Conservation (phyloP, 345 rosid species). For the Eucalyptus cloeziana region DNA sequence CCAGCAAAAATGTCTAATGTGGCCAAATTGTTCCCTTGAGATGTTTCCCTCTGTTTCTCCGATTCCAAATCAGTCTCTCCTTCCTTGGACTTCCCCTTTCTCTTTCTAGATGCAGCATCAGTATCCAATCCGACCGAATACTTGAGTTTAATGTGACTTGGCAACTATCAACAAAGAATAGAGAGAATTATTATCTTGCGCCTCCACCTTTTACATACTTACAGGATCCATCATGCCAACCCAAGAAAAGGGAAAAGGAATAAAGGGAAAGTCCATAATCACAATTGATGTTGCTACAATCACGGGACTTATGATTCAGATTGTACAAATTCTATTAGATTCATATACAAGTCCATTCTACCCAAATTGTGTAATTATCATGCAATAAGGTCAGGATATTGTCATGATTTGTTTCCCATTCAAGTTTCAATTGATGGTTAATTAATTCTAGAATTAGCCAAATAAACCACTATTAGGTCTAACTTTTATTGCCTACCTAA, state of each 20-base stretch:
- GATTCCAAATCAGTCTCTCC: conserved; percentile 23
- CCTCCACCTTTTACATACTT: background rate
- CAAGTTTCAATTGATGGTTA: background rate
- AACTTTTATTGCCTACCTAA: background rate
- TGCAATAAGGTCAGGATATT: background rate
- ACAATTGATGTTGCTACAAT: background rate
- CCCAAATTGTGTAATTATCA: background rate
- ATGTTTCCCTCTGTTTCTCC: conserved; percentile 20
- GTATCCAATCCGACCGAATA: conserved; percentile 22
- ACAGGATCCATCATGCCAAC: background rate
- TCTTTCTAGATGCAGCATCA: conserved; percentile 46
- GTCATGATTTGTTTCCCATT: background rate
- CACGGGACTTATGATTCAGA: background rate
- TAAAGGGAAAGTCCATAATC: background rate
- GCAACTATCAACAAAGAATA: conserved; percentile 32
- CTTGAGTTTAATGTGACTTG: conserved; percentile 36
- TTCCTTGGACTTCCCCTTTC: conserved; percentile 66
- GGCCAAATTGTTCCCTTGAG: conserved; percentile 22
- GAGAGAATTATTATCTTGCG: background rate
- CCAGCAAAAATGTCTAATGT: conserved; percentile 84
- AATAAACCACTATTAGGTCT: background rate
- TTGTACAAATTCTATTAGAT: background rate
- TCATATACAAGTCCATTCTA: background rate
- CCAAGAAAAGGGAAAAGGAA: background rate
- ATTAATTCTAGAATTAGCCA: background rate